Evolutionary conservation across 495 filamentous ascomycete genomes (phyloP), one percentile per base, ranked within the genome.

Genomic region (Echria macrotheca): DNA sequence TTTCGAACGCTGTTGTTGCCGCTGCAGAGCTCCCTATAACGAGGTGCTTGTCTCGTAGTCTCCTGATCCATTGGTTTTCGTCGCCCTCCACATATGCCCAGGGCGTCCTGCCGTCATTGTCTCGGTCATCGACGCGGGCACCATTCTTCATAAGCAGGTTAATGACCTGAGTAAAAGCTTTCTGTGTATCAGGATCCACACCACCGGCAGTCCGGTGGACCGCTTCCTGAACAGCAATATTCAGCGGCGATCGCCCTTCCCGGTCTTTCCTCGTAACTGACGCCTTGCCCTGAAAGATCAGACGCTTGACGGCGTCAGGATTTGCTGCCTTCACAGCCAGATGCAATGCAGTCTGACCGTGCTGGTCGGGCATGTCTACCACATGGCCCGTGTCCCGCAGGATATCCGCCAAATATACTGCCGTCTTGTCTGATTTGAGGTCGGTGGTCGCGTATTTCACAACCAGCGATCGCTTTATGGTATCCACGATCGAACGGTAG

Each of bases 11-110:
- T 0, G 23, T 17, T 0, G 51, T 22, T 6, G 51, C 12, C 5
- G 45, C 31, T 24, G 51, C 48, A 6, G 51, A 54, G 39, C 44
- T 54, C 18, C 51, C 51, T 10, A 49, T 49, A 12, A 54, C 17
- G n/a, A 54, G n/a, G n/a, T n/a, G 23, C 9, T 54, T 54, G 45
- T 54, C 44, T 21, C 44, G 48, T 3, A 54, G 39, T 1, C 46
- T 29, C 8, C 40, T 18, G 29, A 54, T 54, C 51, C 51, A 54
- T n/a, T 54, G 37, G 39, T 36, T 41, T 4, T 29, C 44, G 2
- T 48, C 38, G 5, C 44, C 40, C 7, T 48, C 44, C 11, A 40
- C 51, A 11, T 54, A 49, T 2, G 25, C 25, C 51, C 51, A 54
- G 0, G 51, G 45, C 12, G 31, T 49, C 21, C 23, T 49, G 3